A percentile compares a stretch with the other conserved stretches of the same genome.
phyloP scores from a whole-genome alignment of 768 basidiomycete genomes.

The Auriculariales sp. region DNA sequence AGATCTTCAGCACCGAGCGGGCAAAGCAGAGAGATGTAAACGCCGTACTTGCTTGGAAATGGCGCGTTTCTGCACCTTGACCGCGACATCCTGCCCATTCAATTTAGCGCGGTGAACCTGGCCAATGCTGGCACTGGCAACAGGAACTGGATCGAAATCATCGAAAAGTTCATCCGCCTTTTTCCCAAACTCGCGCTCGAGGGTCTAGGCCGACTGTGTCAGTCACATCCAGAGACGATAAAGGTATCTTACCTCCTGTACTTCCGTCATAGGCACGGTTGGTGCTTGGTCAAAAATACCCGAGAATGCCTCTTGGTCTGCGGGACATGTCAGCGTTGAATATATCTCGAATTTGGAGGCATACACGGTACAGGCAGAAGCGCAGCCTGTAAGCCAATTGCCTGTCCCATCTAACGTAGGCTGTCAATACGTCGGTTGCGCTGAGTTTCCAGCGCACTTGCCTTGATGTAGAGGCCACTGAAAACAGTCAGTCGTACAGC shows the following conservation, averaged over 20 bases:
- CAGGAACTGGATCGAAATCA: constrained; percentile 56
- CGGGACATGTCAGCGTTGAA: not conserved
- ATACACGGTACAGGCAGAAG: not conserved
- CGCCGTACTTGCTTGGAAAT: constrained; percentile 60
- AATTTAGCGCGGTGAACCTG: constrained; percentile 79
- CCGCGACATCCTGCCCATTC: constrained; percentile 47
- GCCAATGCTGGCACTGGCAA: constrained; percentile 83
- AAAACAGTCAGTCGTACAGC: not conserved
- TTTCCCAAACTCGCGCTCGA: constrained; percentile 51
- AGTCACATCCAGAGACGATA: not conserved
- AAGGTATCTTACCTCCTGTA: not conserved
- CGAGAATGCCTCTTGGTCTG: not conserved
- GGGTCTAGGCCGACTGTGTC: constrained; percentile 10
- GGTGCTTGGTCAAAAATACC: not conserved
- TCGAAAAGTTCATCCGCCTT: constrained; percentile 64
- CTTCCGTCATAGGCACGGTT: not conserved
- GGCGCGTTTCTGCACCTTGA: constrained; percentile 86
- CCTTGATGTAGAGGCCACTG: not conserved
- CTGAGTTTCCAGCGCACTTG: not conserved
- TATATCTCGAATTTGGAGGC: not conserved
- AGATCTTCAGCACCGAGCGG: not conserved
- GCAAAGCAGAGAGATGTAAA: not conserved
- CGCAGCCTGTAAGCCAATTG: not conserved
- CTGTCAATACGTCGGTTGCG: not conserved
- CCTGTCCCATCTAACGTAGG: not conserved